Base-by-base conservation (phyloP, 192 early-diverging fungal genomes). In the Haplosporangium gracile region DNA sequence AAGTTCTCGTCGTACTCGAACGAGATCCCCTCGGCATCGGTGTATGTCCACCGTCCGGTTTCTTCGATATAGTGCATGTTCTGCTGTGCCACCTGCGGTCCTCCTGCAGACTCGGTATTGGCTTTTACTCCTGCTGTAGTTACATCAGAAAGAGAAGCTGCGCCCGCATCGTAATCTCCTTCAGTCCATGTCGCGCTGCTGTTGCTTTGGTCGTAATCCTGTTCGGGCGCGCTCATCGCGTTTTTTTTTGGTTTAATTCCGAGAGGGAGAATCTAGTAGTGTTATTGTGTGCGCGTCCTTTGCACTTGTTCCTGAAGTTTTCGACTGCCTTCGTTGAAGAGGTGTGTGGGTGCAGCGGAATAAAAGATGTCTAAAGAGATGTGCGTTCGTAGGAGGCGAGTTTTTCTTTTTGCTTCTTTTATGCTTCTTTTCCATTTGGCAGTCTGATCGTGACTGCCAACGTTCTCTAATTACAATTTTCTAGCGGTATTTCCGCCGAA, bases 1-100 rank as follows among this genome's bases (percentile, higher is more conserved):
- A 93, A 89, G n/a, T 88, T 89, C 26, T 93, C 90, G 77, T 98
- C 96, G 86, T 92, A 98, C 72, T 98, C 96, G 68, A 95, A 98
- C 42, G 93, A 90, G n/a, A 96, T 76, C 9, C 93, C 95, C 74
- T 97, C 95, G 5, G 94, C 93, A 63, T 93, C 94, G n/a, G 92
- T 94, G 69, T 93, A 97, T 2, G 95, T 92, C 90, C 96, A 96
- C 74, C 94, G 93, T 5, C 92, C 94, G 3, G 95, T 94, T 65
- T 95, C 95, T 74, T 95, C 93, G 29, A 94, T 90, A 63, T 91
- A 90, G 20, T 91, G 90, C 86, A 82, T 82, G 18, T 82, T 82
- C 26, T 77, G 81, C 26, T 82, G 81, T 29, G 75, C 81, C 10
- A 82, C 81, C 18, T 77, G 76, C 0, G 83, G 69, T 47, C 68